Base-by-base conservation (phyloP, 2,329 filamentous ascomycete genomes). In the Pezicula radicicola region DNA sequence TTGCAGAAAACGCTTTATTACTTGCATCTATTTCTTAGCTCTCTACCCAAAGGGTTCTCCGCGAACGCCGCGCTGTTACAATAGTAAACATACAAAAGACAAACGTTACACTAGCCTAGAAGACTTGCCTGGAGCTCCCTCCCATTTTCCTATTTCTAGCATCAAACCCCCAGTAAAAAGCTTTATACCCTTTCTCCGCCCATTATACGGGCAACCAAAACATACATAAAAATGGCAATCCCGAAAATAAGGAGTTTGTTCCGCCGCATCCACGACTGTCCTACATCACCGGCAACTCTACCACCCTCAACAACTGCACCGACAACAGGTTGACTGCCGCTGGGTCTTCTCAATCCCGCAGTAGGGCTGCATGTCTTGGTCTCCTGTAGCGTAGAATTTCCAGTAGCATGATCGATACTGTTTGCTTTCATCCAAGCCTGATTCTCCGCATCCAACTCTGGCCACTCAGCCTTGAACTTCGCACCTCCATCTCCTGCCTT, bases 401-500 rank as follows among this genome's bases (percentile, higher is more conserved):
- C 94, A 0, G 90, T 96, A 9, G 75, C 74, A 6, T 81, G 73
- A 69, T 99, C 91, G 60, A 99, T 84, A 59, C 84, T 83, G 66
- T 89, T 84, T 65, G 91, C 84, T 66, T 84, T 84, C 78, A 99
- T 95, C 91, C 90, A 97, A 63, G 84, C 84, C 85, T 87, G 89
- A 67, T 99, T 99, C 75, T 94, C 89, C 57, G 81, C 76, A 66
- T 99, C 91, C 19, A 96, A 66, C 44, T 97, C 93, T 15, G 90
- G 84, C 91, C 92, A 99, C 72, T 97, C 91, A 10, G 81, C 76
- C 51, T 85, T 81, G 69, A 99, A 99, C 72, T 95, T 96, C 63
- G 87, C 83, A 3, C 94, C 94, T 12, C 92, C 92, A 66, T 99
- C 94, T 19, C 94, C 94, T 3, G 88, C 88, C 71, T 92, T 95